A percentile compares a stretch with the other conserved stretches of the same genome.
phyloP scores from a whole-genome alignment of 345 rosid species.

The Atalantia buxifolia region DNA sequence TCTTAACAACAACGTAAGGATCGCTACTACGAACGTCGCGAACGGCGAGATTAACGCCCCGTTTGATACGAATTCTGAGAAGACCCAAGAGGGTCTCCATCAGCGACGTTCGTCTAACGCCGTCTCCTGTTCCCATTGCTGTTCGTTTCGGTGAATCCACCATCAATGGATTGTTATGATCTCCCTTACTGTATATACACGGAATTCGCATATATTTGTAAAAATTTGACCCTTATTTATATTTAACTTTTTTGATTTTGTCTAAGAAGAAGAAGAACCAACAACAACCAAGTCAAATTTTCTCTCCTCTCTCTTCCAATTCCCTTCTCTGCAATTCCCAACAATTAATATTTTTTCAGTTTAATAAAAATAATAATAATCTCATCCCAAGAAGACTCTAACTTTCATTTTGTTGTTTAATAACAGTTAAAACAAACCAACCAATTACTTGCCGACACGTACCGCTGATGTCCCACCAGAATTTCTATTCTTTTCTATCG shows the following conservation, averaged over 20 bases:
- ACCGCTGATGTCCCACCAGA: neutral
- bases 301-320: neutral
- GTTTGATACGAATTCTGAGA: slow-evolving; percentile 68
- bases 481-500: neutral
- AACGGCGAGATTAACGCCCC: slow-evolving; percentile 89
- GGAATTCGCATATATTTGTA: neutral
- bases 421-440: neutral
- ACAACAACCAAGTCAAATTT: neutral
- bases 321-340: neutral
- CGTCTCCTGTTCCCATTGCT: neutral
- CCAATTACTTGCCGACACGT: neutral
- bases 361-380: neutral
- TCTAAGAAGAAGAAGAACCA: no score
- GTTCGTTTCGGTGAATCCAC: neutral
- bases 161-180: neutral
- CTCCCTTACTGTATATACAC: neutral
- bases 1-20: slow-evolving; percentile 79
- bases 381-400: neutral
- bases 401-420: no score
- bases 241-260: no score
- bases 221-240: neutral
- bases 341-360: neutral
- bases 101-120: slow-evolving; percentile 18
- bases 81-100: slow-evolving; percentile 79
- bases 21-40: slow-evolving; percentile 93